phyloP scores from a whole-genome alignment of 345 rosid genomes.

The Hibiscus syriacus region DNA sequence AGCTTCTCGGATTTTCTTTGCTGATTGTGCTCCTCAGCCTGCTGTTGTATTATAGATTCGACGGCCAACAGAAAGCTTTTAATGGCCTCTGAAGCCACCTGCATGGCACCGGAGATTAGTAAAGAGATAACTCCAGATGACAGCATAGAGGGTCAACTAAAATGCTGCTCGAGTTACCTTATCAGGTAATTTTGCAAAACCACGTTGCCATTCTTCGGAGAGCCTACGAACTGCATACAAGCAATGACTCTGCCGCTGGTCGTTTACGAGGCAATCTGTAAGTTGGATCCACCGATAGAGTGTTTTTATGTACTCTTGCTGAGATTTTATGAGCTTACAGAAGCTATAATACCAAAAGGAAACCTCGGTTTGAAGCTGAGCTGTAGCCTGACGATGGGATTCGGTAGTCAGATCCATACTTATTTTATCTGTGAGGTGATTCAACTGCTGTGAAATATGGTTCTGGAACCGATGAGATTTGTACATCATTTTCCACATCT shows the following conservation, averaged over 20 bases:
- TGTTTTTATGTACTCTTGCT: too few species aligned
- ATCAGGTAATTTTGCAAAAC: constrained; percentile 58
- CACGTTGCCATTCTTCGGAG: constrained; percentile 60
- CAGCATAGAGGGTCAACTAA: background rate
- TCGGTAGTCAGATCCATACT: constrained; percentile 48
- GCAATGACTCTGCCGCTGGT: constrained; percentile 40
- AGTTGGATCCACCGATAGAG: constrained; percentile 64
- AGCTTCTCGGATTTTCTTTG: constrained; percentile 48
- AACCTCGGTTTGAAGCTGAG: constrained; percentile 74
- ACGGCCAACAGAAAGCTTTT: constrained; percentile 52
- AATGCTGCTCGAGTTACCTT: constrained; percentile 35
- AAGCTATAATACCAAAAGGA: constrained; percentile 67
- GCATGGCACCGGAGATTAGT: constrained; percentile 15
- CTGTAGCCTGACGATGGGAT: constrained; percentile 61
- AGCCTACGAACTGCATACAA: constrained; percentile 46
- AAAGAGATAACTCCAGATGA: background rate
- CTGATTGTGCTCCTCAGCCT: too few species aligned
- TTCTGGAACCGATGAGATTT: constrained; percentile 74
- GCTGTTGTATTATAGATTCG: constrained; percentile 46
- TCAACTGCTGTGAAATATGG: constrained; percentile 60
- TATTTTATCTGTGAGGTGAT: constrained; percentile 44
- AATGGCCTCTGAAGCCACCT: constrained; percentile 69
- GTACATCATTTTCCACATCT: constrained; percentile 71
- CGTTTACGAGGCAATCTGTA: constrained; percentile 42
- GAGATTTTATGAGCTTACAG: constrained; percentile 55